phyloP scores from a whole-genome alignment of 768 basidiomycete species.

The Panellus pusillus region DNA sequence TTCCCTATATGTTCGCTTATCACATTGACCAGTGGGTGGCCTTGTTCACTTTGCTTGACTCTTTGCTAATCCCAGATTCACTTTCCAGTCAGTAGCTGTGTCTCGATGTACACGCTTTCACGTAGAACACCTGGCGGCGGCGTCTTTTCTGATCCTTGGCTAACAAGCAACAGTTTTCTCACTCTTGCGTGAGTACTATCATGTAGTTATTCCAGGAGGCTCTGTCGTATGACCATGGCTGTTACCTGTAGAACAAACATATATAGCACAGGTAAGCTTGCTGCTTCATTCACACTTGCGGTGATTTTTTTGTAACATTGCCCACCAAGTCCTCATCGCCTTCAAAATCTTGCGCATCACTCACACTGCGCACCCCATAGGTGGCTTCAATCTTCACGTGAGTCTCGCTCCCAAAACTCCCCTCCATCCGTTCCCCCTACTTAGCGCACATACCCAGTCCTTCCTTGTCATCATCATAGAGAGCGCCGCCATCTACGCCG shows the following conservation, averaged over 20 bases:
- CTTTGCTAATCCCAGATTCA: too few species aligned
- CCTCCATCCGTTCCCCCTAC: not conserved
- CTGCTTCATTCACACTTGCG: too few species aligned
- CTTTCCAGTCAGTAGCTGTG: constrained; percentile 9
- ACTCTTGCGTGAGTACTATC: constrained; percentile 12
- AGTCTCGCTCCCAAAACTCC: too few species aligned
- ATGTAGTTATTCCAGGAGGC: not conserved
- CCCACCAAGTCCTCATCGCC: too few species aligned
- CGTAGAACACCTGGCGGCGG: not conserved
- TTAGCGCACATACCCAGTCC: not conserved
- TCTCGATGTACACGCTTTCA: constrained; percentile 12
- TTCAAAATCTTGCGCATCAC: constrained; percentile 15
- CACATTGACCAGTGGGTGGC: constrained; percentile 11
- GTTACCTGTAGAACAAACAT: not conserved
- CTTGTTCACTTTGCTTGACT: too few species aligned
- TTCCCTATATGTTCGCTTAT: constrained; percentile 14
- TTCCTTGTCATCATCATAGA: constrained; percentile 20
- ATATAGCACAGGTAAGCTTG: not conserved
- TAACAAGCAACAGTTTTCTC: constrained; percentile 13
- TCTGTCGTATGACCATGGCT: not conserved
- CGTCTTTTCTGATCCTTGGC: constrained; percentile 16
- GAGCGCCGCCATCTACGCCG: constrained; percentile 16
- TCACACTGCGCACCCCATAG: constrained; percentile 6
- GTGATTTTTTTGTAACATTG: too few species aligned
- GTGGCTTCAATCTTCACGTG: constrained; percentile 12